Base-by-base conservation (phyloP, 2,329 filamentous ascomycete species). In the Apiospora koreana region DNA sequence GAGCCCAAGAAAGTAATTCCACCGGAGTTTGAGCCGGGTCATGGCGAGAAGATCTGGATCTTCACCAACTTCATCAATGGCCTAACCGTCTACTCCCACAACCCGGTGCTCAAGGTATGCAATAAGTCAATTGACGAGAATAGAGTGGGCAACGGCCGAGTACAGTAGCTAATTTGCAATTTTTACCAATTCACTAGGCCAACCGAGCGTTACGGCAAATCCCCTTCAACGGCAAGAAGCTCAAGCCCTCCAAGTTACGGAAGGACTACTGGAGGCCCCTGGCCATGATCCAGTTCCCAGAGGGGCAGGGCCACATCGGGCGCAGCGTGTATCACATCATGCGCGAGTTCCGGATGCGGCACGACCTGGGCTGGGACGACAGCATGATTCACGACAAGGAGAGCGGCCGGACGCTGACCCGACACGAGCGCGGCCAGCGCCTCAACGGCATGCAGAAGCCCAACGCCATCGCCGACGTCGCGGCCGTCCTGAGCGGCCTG, bases 241-340 rank as follows among this genome's bases (percentile, higher is more conserved):
- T 88, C 65, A 87, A 88, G 73, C 89, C 89, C 2, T 79, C 86
- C 69, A 88, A 88, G 75, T 82, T 92, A 48, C 89, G 91, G 71
- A 91, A 89, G 79, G 91, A 93, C 81, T 88, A 89, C 80, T 92
- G 91, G 90, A 81, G 82, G 43, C 88, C 88, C 8, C 81, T 92
- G 75, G 89, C 89, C 67, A 80, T 86, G 72, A 87, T 92, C 72
- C 81, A 86, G 76, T 89, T 93, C 77, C 85, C 85, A 58, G 71
- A 80, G 62, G 87, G 86, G 58, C 80, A 83, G 48, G 86, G 86
- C 71, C 77, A 81, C 35, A 82, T 90, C 18, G 90, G 91, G 31
- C 87, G 86, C 41, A 87, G 84, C 68, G 87, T 88, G 62, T 92
- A 84, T 80, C 88, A 89, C 75, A 89, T 88, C 77, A 84, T 92